phyloP scores from a whole-genome alignment of 768 basidiomycete genomes.

The Russula olivacea region DNA sequence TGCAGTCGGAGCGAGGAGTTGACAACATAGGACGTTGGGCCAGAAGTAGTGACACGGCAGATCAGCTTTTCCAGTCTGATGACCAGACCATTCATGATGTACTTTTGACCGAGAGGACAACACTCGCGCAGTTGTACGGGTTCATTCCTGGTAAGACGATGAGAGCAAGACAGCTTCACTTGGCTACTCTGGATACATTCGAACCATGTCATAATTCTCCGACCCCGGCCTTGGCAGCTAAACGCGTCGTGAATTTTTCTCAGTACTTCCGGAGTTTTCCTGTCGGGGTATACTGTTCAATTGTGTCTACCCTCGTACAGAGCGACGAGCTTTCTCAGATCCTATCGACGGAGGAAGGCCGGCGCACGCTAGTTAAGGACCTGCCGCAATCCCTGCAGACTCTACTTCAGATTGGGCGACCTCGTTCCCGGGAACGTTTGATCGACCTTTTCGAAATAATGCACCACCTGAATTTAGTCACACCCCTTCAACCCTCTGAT shows the following conservation, averaged over 20 bases:
- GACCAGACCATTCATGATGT: slow-evolving; percentile 52
- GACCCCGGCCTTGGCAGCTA: slow-evolving; percentile 45
- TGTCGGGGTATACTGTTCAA: slow-evolving; percentile 55
- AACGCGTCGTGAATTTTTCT: slow-evolving; percentile 53
- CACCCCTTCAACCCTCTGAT: slow-evolving; percentile 48
- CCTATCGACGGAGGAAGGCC: slow-evolving; percentile 45
- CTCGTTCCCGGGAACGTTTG: slow-evolving; percentile 53
- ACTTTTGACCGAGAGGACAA: slow-evolving; percentile 62
- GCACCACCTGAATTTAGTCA: slow-evolving; percentile 49
- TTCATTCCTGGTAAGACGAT: slow-evolving; percentile 62
- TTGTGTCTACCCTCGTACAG: slow-evolving; percentile 52
- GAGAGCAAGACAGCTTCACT: slow-evolving; percentile 60
- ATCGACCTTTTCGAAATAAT: slow-evolving; percentile 59
- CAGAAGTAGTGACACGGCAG: slow-evolving; percentile 40
- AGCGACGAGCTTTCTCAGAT: slow-evolving; percentile 52
- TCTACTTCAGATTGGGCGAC: slow-evolving; percentile 52
- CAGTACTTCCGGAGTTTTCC: slow-evolving; percentile 63
- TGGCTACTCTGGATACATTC: slow-evolving; percentile 46
- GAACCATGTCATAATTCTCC: slow-evolving; percentile 36
- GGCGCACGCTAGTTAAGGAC: slow-evolving; percentile 45
- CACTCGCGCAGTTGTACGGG: slow-evolving; percentile 69
- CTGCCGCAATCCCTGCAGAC: slow-evolving; percentile 47
- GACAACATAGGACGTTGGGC: slow-evolving; percentile 41
- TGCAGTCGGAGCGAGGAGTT: slow-evolving; percentile 43
- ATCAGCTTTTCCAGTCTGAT: slow-evolving; percentile 50